Evolutionary conservation across 2,329 filamentous ascomycete species (phyloP).

Genomic region (Dothideomycetidae sp.): DNA sequence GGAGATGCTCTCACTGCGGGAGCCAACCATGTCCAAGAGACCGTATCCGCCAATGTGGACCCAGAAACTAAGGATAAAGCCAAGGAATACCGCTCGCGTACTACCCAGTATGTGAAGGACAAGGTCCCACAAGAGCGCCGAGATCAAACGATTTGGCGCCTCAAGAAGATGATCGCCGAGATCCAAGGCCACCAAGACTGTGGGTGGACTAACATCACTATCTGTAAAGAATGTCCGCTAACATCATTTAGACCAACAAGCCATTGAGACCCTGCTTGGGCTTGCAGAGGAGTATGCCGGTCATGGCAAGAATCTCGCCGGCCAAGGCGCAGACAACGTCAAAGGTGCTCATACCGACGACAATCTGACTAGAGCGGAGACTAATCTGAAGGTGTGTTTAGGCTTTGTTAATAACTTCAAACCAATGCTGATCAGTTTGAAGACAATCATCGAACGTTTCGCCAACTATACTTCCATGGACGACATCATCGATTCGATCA

Average conservation of each 20-base stretch:
- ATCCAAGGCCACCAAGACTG: constrained; percentile 90
- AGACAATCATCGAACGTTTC: constrained; percentile 76
- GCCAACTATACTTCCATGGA: constrained; percentile 86
- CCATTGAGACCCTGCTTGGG: constrained; percentile 73
- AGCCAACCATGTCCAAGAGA: constrained; percentile 36
- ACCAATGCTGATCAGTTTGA: constrained; percentile 37
- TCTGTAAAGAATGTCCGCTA: constrained; percentile 14
- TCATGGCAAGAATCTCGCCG: constrained; percentile 52
- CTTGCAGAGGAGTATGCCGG: constrained; percentile 74
- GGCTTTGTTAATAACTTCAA: constrained; percentile 24
- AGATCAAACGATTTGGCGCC: constrained; percentile 76
- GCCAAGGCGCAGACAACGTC: constrained; percentile 52
- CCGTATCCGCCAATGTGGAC: constrained; percentile 25
- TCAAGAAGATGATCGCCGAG: constrained; percentile 97
- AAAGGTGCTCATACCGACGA: constrained; percentile 55
- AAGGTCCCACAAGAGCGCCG: constrained; percentile 90
- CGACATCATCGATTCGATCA: constrained; percentile 72
- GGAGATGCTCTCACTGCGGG: constrained; percentile 33
- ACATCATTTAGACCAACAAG: constrained; percentile 50
- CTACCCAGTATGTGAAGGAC: constrained; percentile 61
- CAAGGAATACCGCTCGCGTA: constrained; percentile 32
- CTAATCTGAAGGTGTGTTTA: constrained; percentile 55
- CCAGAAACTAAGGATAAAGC: constrained; percentile 41
- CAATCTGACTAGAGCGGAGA: constrained; percentile 56
- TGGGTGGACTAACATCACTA: constrained; percentile 28